Evolutionary conservation across 805 yeast species (phyloP).

Genomic region (Babjeviella inositovora): DNA sequence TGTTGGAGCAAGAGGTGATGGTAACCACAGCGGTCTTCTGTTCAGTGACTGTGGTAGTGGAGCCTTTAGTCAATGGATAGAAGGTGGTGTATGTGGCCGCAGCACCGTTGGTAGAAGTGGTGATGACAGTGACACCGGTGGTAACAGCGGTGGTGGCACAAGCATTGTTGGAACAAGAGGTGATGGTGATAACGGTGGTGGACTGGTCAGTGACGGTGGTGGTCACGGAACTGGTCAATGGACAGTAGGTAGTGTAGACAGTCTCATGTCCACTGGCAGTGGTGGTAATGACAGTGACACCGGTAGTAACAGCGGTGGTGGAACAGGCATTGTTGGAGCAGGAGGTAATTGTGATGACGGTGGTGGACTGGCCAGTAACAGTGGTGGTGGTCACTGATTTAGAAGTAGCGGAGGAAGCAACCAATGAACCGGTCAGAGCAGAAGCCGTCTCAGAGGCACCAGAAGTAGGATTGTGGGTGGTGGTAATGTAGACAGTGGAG

Average conservation of each 20-base stretch:
- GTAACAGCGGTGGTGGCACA: conserved; percentile 7
- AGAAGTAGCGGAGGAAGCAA: no score
- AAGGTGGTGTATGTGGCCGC: conserved; percentile 8
- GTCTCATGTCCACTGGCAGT: conserved; percentile 8
- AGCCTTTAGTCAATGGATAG: conserved; percentile 10
- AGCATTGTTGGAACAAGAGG: conserved; percentile 3
- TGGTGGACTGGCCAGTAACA: conserved; percentile 7
- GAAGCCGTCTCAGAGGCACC: no score
- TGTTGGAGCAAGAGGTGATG: no score
- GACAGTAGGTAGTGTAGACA: conserved; percentile 9
- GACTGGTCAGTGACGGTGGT: conserved; percentile 1
- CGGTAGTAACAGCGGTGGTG: conserved; percentile 8
- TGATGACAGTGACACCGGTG: conserved; percentile 9
- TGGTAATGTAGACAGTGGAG: no score
- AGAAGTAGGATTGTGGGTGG: no score
- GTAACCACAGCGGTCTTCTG: no score
- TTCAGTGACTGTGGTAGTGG: no score
- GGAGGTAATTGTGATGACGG: no score
- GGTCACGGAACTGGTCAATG: conserved; percentile 8
- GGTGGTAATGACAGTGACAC: conserved; percentile 8
- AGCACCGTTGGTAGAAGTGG: conserved; percentile 7
- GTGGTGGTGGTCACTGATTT: no score
- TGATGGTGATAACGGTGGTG: conserved; percentile 2
- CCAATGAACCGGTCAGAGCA: no score
- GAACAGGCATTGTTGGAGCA: conserved; percentile 6